Evolutionary conservation across 192 early-diverging fungal species (phyloP).

Genomic region (Dispira simplex): DNA sequence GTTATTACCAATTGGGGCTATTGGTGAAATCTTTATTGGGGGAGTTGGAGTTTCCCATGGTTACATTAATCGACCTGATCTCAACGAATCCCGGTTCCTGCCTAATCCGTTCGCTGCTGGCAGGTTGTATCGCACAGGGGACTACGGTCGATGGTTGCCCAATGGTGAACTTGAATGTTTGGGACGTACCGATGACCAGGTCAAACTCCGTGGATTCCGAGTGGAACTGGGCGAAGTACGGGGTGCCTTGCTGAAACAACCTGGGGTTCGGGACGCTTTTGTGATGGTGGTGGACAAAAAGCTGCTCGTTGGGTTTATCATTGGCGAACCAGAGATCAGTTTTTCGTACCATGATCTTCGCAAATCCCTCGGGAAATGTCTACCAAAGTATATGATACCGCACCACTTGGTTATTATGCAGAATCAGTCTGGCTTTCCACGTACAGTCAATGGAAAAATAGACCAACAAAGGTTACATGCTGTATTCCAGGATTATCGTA

Average conservation of each 20-base stretch:
- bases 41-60: conserved; percentile 23
- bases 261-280: background rate
- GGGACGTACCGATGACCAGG: conserved; percentile 27
- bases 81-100: conserved; percentile 20
- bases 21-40: conserved; percentile 26
- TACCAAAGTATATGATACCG: conserved; percentile 54
- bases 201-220: conserved; percentile 33
- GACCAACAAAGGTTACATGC: background rate
- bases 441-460: background rate
- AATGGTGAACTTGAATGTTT: conserved; percentile 14
- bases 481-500: no score
- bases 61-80: conserved; percentile 26
- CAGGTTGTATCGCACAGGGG: conserved; percentile 1
- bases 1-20: conserved; percentile 20
- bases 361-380: background rate
- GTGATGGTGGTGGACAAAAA: background rate
- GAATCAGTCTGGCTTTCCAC: background rate
- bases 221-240: conserved; percentile 28
- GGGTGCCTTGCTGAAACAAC: conserved; percentile 3
- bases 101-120: conserved; percentile 13
- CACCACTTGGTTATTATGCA: background rate
- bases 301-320: background rate
- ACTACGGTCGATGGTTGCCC: conserved; percentile 6
- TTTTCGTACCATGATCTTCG: background rate
- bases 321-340: background rate